Base-by-base conservation (phyloP, 441 rosid genomes). In the Arabidopsis lyrata region DNA sequence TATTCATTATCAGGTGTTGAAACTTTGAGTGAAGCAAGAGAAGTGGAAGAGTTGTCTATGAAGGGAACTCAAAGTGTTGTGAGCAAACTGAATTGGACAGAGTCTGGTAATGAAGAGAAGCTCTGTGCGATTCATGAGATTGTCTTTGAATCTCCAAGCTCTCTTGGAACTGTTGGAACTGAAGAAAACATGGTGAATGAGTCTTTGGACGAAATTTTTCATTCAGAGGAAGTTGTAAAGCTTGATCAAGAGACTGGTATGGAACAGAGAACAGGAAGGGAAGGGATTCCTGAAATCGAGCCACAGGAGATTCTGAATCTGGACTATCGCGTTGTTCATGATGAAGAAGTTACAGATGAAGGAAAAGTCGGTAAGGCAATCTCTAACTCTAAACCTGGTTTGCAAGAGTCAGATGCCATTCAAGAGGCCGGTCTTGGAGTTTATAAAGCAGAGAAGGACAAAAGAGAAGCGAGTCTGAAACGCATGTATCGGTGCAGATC, bases 401-500 rank as follows among this genome's bases (percentile, higher is more conserved):
- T 20, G 0, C 53, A 68, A 35, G 74, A 32, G 20, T 27, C 54
- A 55, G 3, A 14, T 1, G 8, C 5, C 3, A 45, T 44, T 45
- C 57, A 27, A 44, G 58, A 68, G 42, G 48, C 8, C 1, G 10
- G 54, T 18, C 0, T 52, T 59, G 63, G 27, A 45, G 70, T 44
- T 62, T 16, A 16, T 44, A 29, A 45, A 22, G 70, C 62, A 35
- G 74, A 61, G 29, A 56, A 14, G 22, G 7, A 2, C 27, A 35
- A 36, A 58, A 56, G 41, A 64, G 55, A 70, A 49, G 16, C 24
- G 1, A 63, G 24, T 29, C 42, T 77, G 2, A 70, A 56, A 32
- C 72, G 67, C 66, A 70, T 70, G 67, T 57, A 72, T 50, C 29
- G 80, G 56, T 70, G 76, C 35, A 70, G 66, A 70, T 77, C 80